Conservation (phyloP, 331 rosid genomes). For the Telfairia occidentalis region DNA sequence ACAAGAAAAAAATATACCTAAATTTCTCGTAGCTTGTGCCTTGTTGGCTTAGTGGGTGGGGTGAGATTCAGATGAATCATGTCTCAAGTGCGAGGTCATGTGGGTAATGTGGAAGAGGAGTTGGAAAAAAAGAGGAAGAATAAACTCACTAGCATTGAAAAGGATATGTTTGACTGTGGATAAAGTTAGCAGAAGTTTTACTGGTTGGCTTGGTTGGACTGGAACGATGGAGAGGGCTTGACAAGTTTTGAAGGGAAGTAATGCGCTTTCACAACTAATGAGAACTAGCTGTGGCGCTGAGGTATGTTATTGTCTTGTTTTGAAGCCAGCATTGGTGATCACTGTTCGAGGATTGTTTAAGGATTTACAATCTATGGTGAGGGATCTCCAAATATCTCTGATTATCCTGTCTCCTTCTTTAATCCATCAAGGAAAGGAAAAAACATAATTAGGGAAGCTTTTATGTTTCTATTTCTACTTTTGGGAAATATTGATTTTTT, state of each 20-base stretch:
- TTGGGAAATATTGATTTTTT: background rate
- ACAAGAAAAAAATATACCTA: background rate
- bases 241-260: conserved; percentile 4
- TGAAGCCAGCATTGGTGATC: conserved; percentile 21
- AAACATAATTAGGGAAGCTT: background rate
- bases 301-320: conserved; percentile 6
- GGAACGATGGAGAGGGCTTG: conserved; percentile 15
- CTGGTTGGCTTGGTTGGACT: conserved; percentile 12
- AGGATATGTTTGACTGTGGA: background rate
- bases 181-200: conserved; percentile 8
- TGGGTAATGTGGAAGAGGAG: background rate
- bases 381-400: conserved; percentile 31
- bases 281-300: conserved; percentile 4
- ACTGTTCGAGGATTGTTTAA: conserved; percentile 25
- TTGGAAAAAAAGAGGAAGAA: background rate
- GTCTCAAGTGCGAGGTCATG: background rate
- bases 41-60: background rate
- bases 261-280: conserved; percentile 9
- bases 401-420: conserved; percentile 14
- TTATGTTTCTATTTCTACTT: background rate
- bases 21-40: background rate
- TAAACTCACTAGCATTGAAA: background rate
- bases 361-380: conserved; percentile 34
- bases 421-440: conserved; percentile 9
- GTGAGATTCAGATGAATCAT: background rate